A percentile compares a stretch with the other conserved stretches of the same genome.
These are phyloP conservation scores for Aspergillus unguis DNA, from an alignment of 2,329 filamentous ascomycete genomes.

Conservation along the genomic window DNA sequence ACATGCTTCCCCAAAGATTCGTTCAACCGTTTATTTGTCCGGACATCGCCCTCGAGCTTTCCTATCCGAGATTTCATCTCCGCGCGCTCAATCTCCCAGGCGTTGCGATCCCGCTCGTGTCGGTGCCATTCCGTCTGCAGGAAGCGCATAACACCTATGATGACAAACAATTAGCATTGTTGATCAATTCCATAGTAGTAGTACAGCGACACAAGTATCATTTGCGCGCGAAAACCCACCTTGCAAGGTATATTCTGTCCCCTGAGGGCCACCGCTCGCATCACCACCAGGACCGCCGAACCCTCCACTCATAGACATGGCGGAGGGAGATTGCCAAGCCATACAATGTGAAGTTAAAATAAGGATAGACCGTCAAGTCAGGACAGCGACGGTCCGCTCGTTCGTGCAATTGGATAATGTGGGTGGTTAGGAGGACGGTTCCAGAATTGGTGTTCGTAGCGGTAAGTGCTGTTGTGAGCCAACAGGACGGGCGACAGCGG, in stretches of 20 bases:
- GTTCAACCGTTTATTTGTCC: slow-evolving; percentile 82
- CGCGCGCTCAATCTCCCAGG: slow-evolving; percentile 98
- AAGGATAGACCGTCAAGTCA: background rate
- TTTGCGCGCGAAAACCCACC: slow-evolving; percentile 45
- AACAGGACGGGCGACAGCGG: slow-evolving; percentile 20
- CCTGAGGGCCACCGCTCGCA: slow-evolving; percentile 50
- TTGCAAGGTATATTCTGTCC: slow-evolving; percentile 70
- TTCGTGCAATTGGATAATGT: slow-evolving; percentile 4
- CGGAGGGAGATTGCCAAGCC: slow-evolving; percentile 69
- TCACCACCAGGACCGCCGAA: slow-evolving; percentile 47
- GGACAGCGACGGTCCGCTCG: slow-evolving; percentile 2
- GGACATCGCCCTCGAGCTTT: slow-evolving; percentile 81
- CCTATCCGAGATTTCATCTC: slow-evolving; percentile 99
- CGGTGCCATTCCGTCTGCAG: slow-evolving; percentile 98
- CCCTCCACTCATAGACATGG: slow-evolving; percentile 57
- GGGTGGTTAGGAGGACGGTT: slow-evolving; percentile 7
- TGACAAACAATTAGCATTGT: slow-evolving; percentile 19
- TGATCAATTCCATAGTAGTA: background rate
- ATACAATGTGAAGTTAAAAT: slow-evolving; percentile 42
- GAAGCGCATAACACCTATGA: slow-evolving; percentile 92
- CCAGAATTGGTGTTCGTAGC: slow-evolving; percentile 17
- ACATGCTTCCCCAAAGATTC: slow-evolving; percentile 90
- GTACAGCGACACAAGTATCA: background rate
- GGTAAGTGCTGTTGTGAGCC: slow-evolving; percentile 22
- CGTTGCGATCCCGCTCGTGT: slow-evolving; percentile 94